Evolutionary conservation across 306 rosid genomes (phyloP).

Genomic region (Castanopsis chinensis): DNA sequence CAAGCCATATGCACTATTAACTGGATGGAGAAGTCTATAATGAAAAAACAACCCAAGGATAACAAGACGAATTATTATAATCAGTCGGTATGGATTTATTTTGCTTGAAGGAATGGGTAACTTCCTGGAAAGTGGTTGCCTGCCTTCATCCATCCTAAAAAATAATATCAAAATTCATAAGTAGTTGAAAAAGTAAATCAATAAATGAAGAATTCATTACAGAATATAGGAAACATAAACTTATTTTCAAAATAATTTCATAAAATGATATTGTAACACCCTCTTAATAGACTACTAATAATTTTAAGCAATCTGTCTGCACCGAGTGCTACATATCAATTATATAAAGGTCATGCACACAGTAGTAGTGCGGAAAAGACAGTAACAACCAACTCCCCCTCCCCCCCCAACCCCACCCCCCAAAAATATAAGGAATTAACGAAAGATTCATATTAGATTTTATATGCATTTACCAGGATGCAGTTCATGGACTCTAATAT

Average conservation of each 20-base stretch:
- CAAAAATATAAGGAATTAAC: background rate
- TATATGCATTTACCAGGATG: background rate
- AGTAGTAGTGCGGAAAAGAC: background rate
- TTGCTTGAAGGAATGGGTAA: constrained; percentile 84
- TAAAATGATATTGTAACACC: background rate
- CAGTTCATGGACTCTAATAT: background rate
- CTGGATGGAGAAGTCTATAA: constrained; percentile 94
- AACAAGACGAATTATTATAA: constrained; percentile 74
- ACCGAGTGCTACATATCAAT: background rate
- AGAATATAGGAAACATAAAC: background rate
- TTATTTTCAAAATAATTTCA: background rate
- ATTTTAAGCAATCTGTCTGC: background rate
- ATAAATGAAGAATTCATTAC: background rate
- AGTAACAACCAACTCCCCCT: background rate
- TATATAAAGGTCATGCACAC: background rate
- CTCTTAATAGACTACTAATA: background rate
- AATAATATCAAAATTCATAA: constrained; percentile 10
- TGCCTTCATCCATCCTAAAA: constrained; percentile 98
- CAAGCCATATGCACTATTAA: constrained; percentile 85
- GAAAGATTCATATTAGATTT: background rate
- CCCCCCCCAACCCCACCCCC: background rate
- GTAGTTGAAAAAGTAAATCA: background rate
- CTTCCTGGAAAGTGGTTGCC: constrained; percentile 95
- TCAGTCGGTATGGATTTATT: constrained; percentile 94
- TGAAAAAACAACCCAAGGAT: constrained; percentile 82